Evolutionary conservation across 495 filamentous ascomycete genomes (phyloP), one percentile per base, ranked within the genome.

Genomic region (Cudoniella acicularis): DNA sequence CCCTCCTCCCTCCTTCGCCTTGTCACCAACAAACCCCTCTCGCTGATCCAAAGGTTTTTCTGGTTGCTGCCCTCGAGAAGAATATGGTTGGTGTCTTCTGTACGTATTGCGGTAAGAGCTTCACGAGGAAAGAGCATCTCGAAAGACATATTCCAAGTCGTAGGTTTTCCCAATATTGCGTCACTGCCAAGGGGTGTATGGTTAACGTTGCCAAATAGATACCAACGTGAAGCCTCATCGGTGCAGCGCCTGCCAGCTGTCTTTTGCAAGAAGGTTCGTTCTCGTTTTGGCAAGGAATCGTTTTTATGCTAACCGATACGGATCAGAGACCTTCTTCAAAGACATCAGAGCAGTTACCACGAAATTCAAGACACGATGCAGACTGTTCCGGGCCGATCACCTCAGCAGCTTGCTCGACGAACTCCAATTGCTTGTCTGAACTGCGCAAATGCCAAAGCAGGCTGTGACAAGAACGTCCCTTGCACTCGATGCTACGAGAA

Each of bases 391-490:
- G 76, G 75, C 4, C 68, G 71, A 3, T 49, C 73, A 8, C 68
- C 73, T 4, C 68, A 72, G 11, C 67, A 70, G 0, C 52, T 72
- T 9, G 65, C 71, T 20, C 72, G 75, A 6, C 66, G 73, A 27
- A 75, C 72, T 4, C 77, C 73, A 18, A 86, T 86, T 57, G 81
- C 83, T 9, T 86, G 83, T 67, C 71, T 73, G 17, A 79, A 78
- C 64, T 86, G 83, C 63, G 79, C 82, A 17, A 82, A 73, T 61
- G 82, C 83, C 21, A 86, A 86, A 70, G 85, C 83, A 3, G 82
- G 79, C n/a, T 88, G 85, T 64, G 85, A 88, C 64, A 87, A 87
- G 69, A 75, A 75, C 67, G 77, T 83, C 10, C 84, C 84, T 10
- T 86, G 83, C 66, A 75, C 75, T 43, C 72, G 83, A 57, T 86